A percentile compares a stretch with the other conserved stretches of the same genome.
These are phyloP conservation scores for Gentiana dahurica DNA, from an alignment of 257 asterid species.

Conservation along the genomic window DNA sequence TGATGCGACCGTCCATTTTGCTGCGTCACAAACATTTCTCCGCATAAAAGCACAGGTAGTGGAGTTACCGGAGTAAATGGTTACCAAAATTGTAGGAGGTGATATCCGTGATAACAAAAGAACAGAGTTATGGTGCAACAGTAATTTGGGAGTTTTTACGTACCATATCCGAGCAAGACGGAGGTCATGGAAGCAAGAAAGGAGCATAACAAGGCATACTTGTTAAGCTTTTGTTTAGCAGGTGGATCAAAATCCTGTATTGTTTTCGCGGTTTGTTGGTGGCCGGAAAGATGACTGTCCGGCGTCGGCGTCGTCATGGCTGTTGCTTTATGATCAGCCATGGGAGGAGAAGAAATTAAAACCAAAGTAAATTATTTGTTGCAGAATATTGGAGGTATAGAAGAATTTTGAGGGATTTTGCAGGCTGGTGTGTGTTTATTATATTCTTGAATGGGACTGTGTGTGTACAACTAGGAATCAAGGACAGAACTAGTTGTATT, in stretches of 20 bases:
- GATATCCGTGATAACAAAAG: neutral
- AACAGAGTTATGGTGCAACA: neutral
- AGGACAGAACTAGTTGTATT: no score
- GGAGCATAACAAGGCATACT: slow-evolving; percentile 29
- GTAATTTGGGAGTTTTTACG: neutral
- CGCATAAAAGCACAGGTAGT: neutral
- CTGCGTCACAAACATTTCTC: no score
- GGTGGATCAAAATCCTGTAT: slow-evolving; percentile 26
- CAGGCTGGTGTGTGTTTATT: no score
- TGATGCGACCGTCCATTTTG: neutral
- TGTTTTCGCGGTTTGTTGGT: slow-evolving; percentile 7
- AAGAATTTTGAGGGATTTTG: no score
- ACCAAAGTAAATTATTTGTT: no score
- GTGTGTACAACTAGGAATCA: no score
- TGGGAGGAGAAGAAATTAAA: no score
- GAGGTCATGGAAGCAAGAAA: slow-evolving; percentile 32
- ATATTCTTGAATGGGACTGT: no score
- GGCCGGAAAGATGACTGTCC: no score
- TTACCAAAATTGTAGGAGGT: neutral
- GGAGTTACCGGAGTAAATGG: neutral
- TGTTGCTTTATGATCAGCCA: no score
- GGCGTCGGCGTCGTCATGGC: neutral
- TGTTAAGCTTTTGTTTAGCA: slow-evolving; percentile 21
- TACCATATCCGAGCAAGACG: slow-evolving; percentile 38
- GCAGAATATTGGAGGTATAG: no score